Conservation (phyloP, 345 rosid species). For the Durio zibethinus region DNA sequence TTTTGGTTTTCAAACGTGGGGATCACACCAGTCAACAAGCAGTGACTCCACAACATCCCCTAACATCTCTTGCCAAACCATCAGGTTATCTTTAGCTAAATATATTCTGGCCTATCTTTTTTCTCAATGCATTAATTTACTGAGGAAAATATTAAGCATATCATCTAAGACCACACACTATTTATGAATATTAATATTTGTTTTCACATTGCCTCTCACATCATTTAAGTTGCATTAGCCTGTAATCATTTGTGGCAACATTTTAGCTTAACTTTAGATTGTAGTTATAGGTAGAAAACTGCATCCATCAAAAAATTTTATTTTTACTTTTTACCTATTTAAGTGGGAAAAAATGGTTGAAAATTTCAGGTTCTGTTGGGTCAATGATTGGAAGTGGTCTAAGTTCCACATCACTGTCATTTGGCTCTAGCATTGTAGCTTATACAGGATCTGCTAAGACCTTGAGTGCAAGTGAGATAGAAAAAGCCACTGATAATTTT, state of each 20-base stretch:
- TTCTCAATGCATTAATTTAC: not conserved
- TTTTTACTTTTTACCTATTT: not conserved
- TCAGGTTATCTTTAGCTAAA: conserved; percentile 45
- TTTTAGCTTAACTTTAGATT: not conserved
- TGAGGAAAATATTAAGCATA: not conserved
- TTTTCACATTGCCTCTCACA: not conserved
- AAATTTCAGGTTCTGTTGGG: conserved; percentile 51
- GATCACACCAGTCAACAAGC: conserved; percentile 31
- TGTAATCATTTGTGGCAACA: not conserved
- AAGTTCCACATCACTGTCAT: conserved; percentile 73
- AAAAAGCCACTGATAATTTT: conserved; percentile 73
- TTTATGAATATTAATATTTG: not conserved
- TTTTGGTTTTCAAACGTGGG: conserved; percentile 50
- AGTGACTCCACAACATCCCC: conserved; percentile 40
- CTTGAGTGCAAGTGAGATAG: conserved; percentile 66
- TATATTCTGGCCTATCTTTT: not conserved
- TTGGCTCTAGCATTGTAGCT: conserved; percentile 79
- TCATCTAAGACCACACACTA: not conserved
- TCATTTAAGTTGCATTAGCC: not conserved
- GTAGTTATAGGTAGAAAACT: not conserved
- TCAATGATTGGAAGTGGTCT: conserved; percentile 60
- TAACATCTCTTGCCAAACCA: conserved; percentile 59
- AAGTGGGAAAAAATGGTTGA: conserved; percentile 9
- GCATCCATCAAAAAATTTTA: not conserved
- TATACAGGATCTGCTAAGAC: conserved; percentile 88